phyloP scores from a whole-genome alignment of 768 basidiomycete species.

The Heimioporus sp. region DNA sequence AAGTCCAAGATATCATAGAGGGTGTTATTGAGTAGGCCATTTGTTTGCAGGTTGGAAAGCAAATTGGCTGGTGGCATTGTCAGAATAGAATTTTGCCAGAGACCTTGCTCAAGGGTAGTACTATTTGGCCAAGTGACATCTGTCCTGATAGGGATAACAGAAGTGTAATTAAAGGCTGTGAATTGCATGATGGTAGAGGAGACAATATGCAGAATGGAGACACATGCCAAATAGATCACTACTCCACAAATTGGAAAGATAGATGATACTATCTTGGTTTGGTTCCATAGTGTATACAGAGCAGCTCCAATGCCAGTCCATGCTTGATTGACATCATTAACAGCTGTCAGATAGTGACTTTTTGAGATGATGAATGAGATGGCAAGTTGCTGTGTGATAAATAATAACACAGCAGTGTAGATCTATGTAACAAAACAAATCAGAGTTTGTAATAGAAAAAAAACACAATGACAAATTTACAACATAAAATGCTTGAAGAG shows the following conservation, averaged over 20 bases:
- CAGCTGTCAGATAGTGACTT: constrained; percentile 12
- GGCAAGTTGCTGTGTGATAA: constrained; percentile 18
- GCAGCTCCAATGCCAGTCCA: constrained; percentile 25
- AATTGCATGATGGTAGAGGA: constrained; percentile 24
- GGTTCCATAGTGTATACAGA: constrained; percentile 10
- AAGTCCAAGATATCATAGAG: constrained; percentile 9
- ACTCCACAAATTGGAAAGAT: constrained; percentile 9
- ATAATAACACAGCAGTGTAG: constrained; percentile 17
- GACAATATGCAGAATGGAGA: constrained; percentile 19
- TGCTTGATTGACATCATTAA: constrained; percentile 17
- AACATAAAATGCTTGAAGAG: constrained; percentile 1
- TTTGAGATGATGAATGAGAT: background rate
- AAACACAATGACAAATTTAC: background rate
- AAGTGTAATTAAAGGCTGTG: constrained; percentile 6
- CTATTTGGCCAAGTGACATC: constrained; percentile 5
- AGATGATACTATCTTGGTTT: constrained; percentile 12
- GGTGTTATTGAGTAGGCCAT: constrained; percentile 11
- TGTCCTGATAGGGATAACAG: background rate
- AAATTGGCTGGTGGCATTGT: background rate
- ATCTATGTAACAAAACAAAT: background rate
- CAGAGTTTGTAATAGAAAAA: background rate
- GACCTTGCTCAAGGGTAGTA: background rate
- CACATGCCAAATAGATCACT: constrained; percentile 13
- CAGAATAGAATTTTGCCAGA: too few relatives aligned
- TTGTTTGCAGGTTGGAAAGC: background rate